Evolutionary conservation across 2,329 filamentous ascomycete species (phyloP).

Genomic region (Pseudogymnoascus verrucosus): DNA sequence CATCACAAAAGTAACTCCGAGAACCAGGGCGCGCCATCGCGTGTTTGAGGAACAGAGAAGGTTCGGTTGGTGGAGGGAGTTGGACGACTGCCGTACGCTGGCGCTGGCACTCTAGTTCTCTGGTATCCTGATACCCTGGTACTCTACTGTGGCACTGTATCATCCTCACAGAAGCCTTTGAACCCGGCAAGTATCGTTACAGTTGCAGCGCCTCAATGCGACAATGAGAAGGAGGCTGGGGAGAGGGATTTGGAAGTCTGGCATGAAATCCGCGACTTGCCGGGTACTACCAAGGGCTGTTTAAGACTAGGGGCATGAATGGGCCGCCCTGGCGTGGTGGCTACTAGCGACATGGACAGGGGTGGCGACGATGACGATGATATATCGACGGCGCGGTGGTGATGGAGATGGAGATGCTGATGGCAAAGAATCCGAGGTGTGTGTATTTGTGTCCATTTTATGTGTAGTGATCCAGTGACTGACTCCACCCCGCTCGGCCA

Average conservation of each 20-base stretch:
- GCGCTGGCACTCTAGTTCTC: neutral
- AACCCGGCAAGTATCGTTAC: neutral
- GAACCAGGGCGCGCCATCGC: neutral
- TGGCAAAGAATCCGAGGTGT: neutral
- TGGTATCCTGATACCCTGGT: neutral
- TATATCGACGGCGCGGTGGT: neutral
- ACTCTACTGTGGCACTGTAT: neutral
- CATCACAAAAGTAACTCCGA: constrained; percentile 5
- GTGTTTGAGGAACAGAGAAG: neutral
- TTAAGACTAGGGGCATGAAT: neutral
- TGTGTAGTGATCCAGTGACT: neutral
- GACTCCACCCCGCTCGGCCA: neutral
- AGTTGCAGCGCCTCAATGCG: neutral
- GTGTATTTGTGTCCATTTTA: neutral
- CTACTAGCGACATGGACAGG: neutral
- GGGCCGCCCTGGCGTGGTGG: neutral
- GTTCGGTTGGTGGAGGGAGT: neutral
- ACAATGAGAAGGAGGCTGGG: neutral
- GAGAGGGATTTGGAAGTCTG: neutral
- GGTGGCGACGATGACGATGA: constrained; percentile 1
- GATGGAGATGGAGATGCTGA: neutral
- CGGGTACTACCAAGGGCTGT: neutral
- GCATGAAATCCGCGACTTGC: neutral
- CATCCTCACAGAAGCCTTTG: neutral
- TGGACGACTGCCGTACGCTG: neutral